These are phyloP conservation scores for Kokia cookei DNA, from an alignment of 441 rosid genomes.

Conservation along the genomic window DNA sequence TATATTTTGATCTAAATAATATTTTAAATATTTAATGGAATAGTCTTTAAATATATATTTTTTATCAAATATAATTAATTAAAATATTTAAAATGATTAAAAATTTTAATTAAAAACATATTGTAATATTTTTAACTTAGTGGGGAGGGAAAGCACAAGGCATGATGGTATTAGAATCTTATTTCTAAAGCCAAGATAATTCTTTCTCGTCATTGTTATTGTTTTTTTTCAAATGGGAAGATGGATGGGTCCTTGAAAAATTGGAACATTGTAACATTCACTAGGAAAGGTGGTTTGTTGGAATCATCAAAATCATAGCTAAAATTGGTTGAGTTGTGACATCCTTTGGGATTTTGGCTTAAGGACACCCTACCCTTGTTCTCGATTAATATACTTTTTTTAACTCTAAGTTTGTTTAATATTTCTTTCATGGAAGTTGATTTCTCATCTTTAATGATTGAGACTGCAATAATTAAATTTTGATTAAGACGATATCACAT, in stretches of 20 bases:
- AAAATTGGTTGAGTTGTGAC: slow-evolving; percentile 7
- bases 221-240: not conserved
- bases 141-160: no score
- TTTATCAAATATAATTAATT: no score
- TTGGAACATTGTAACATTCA: slow-evolving; percentile 9
- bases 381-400: not conserved
- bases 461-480: not conserved
- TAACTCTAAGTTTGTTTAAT: not conserved
- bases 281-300: not conserved
- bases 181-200: not conserved
- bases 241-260: not conserved
- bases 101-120: no score
- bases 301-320: slow-evolving; percentile 7
- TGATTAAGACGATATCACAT: not conserved
- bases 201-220: not conserved
- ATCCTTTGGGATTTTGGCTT: not conserved
- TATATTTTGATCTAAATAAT: no score
- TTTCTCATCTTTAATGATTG: not conserved
- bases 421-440: not conserved
- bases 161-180: no score
- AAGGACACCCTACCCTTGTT: not conserved
- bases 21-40: no score
- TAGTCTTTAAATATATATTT: no score
- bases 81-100: no score
- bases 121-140: no score